Evolutionary conservation across 148 eudicot species (phyloP).

Genomic region (Arctostaphylos glauca): DNA sequence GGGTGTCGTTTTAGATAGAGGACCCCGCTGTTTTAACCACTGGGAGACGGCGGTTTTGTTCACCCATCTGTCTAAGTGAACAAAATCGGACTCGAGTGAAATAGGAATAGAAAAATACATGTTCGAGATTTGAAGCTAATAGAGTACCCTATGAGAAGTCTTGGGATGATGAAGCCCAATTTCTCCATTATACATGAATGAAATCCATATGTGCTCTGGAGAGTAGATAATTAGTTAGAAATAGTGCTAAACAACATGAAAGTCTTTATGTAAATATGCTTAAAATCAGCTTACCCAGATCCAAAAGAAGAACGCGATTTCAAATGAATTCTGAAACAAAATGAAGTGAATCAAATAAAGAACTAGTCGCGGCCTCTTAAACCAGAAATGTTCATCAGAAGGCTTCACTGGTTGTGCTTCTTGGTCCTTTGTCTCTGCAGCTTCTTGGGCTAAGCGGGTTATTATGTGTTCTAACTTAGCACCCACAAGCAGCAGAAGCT

Average conservation of each 20-base stretch:
- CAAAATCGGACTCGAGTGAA: not conserved
- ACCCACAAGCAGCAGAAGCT: conserved; percentile 88
- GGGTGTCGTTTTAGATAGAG: not conserved
- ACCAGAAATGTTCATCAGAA: conserved; percentile 86
- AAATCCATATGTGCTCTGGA: conserved; percentile 73
- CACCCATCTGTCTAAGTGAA: not conserved
- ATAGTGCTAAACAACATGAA: not conserved
- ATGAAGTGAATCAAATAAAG: conserved; percentile 90
- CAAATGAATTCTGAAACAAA: conserved; percentile 89
- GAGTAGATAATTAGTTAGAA: not conserved
- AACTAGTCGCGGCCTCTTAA: conserved; percentile 59
- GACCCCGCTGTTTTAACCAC: not conserved
- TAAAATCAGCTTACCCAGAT: conserved; percentile 57
- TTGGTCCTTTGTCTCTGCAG: conserved; percentile 31
- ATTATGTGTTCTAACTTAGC: conserved; percentile 82
- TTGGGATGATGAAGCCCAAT: conserved; percentile 60
- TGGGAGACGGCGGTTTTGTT: not conserved
- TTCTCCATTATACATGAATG: conserved; percentile 84
- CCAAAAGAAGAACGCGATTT: conserved; percentile 88
- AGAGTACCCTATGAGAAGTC: conserved; percentile 74
- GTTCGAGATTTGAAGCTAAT: not conserved
- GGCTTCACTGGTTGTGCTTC: conserved; percentile 50
- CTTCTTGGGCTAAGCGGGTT: conserved; percentile 66
- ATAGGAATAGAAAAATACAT: not conserved
- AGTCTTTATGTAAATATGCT: not conserved